A percentile compares a stretch with the other conserved stretches of the same genome.
Conservation (phyloP, 2,329 filamentous ascomycete genomes). For the Colletotrichum sp. region DNA sequence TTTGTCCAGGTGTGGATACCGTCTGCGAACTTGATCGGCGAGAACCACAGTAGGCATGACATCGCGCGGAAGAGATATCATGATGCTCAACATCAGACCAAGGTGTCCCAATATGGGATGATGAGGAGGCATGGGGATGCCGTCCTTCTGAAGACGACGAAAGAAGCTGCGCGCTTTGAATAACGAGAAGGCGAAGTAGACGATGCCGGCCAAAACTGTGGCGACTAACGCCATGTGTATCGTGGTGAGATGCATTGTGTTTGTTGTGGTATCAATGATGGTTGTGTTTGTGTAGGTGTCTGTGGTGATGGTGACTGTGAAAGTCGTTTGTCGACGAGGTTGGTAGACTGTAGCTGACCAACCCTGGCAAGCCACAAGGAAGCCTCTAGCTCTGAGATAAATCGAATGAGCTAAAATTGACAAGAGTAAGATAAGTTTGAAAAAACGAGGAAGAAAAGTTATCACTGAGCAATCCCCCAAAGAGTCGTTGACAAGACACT, state of each 20-base stretch:
- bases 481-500: not conserved
- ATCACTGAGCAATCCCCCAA: not conserved
- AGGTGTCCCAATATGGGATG: not conserved
- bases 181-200: not conserved
- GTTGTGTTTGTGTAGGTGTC: not conserved
- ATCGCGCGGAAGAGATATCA: not conserved
- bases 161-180: not conserved
- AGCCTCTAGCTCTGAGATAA: not conserved
- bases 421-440: not conserved
- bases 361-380: not conserved
- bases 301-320: not conserved
- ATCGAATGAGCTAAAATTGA: not conserved
- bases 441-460: not conserved
- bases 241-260: not conserved
- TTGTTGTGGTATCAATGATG: not conserved
- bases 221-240: not conserved
- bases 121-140: slow-evolving; percentile 5
- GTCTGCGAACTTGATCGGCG: not conserved
- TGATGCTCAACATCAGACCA: not conserved
- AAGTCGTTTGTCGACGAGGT: not conserved
- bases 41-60: not conserved
- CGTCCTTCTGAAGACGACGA: not conserved
- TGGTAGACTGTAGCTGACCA: not conserved
- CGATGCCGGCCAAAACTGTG: fast-evolving
- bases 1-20: not conserved